A percentile compares a stretch with the other conserved stretches of the same genome.
These are phyloP conservation scores for Stenogyne calaminthoides DNA, from an alignment of 305 asterid species.

Conservation along the genomic window DNA sequence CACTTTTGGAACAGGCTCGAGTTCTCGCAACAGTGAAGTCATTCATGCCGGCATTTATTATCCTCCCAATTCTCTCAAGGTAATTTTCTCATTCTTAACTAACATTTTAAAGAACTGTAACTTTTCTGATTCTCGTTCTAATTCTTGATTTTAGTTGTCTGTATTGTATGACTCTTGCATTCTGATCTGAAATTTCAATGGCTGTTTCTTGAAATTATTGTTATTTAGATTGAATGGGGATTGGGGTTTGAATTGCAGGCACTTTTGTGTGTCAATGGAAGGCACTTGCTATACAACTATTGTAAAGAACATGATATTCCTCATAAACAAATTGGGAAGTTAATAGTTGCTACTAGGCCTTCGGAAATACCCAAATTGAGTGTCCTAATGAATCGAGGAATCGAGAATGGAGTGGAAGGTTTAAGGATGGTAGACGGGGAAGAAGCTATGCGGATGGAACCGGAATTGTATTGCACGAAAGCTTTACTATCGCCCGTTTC, in stretches of 20 bases:
- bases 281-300: slow-evolving; percentile 66
- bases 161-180: too few relatives aligned
- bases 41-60: slow-evolving; percentile 91
- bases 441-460: slow-evolving; percentile 68
- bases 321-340: slow-evolving; percentile 77
- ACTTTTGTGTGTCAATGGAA: slow-evolving; percentile 66
- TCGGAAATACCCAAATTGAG: slow-evolving; percentile 68
- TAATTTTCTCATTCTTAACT: neutral
- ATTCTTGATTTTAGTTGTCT: too few relatives aligned
- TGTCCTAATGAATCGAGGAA: slow-evolving; percentile 55
- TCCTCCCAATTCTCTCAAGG: slow-evolving; percentile 81
- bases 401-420: slow-evolving; percentile 70
- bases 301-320: slow-evolving; percentile 68
- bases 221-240: neutral
- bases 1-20: slow-evolving; percentile 74
- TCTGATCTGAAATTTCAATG: neutral
- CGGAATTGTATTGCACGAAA: slow-evolving; percentile 65
- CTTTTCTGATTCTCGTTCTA: neutral
- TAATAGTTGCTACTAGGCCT: slow-evolving; percentile 77
- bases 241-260: slow-evolving; percentile 45
- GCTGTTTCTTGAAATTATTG: neutral
- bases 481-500: slow-evolving; percentile 75
- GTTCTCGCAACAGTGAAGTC: slow-evolving; percentile 94
- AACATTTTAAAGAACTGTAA: neutral
- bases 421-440: slow-evolving; percentile 59